Evolutionary conservation across 208 protist genomes (phyloP), one percentile per base, ranked within the genome.

Genomic region (Acanthamoeba triangularis): DNA sequence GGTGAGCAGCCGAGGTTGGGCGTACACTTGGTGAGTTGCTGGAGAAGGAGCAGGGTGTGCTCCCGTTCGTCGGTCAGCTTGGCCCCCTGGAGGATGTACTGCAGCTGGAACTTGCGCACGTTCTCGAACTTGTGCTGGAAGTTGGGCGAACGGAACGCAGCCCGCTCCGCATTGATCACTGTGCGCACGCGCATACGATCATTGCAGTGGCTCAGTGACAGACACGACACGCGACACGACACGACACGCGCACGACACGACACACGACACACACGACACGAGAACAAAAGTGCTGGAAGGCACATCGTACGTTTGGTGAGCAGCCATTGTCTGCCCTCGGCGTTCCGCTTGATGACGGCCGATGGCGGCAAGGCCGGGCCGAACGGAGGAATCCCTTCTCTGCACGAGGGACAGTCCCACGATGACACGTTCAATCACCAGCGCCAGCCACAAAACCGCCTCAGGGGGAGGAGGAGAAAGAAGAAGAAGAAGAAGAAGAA

Each of bases 81-180:
- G 41, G 78, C 28, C n/a, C 33, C 78, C 52, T 87, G 78, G 16
- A 87, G 13, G 28, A 87, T 33, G 30, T 87, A 87, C 78, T 87
- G 78, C 28, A 87, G 47, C 49, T 87, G 78, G 78, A 87, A 87
- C 78, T 87, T 87, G 6, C 78, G 10, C 78, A 87, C 78, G 30
- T 87, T 87, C 13, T 52, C 30, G 30, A 87, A 87, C 78, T 87
- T 87, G 30, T 87, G 37, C 18, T 87, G 78, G 33, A 87, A 87
- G 33, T 11, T 87, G 30, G 78, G 78, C 23, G 78, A 87, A 30
- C 52, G 41, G 78, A 87, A 87, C 13, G 78, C 78, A 1, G 78
- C 78, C 52, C 78, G 20, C 78, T 87, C 78, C 5, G 78, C 78
- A 35, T 87, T 87, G 78, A 87, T 87, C 16, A 87, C 76, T 84